Base-by-base conservation (phyloP, 805 yeast genomes). In the Kazachstania psychrophila region DNA sequence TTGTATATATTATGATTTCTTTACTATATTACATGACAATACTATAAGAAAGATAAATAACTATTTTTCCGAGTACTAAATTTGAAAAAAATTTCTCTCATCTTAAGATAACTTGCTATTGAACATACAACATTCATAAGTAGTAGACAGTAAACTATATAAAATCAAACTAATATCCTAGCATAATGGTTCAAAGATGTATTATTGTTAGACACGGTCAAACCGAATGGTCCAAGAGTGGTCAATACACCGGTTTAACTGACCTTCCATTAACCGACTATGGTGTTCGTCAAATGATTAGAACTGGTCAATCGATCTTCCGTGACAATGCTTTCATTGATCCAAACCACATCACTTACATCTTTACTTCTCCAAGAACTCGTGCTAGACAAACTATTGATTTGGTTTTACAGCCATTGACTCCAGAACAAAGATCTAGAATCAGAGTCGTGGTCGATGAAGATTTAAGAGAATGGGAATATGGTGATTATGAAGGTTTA, bases 221-320 rank as follows among this genome's bases (percentile, higher is more conserved):
- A 64, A 88, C 97, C 2, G 94, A 79, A 59, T 88, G 97, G 97
- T 88, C 96, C 31, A 78, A 82, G 52, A 72, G 87, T 2, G 97
- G 97, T 18, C 95, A 85, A 57, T 80, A 84, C 62, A 89, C 97
- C 4, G 85, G 96, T 2, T 46, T 67, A 29, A 89, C 97, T 1
- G 96, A 89, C 49, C 55, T 89, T 13, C 76, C 77, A 8, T 70
- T 89, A 52, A 85, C 96, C 1, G 69, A 66, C 2, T 79, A 74
- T 48, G 97, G 96, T 34, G 83, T 75, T 11, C 65, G 65, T 25
- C 92, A 86, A 54, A 84, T 86, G 75, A 60, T 63, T 31, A 72
- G 72, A 23, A 82, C 95, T 16, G 95, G 95, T 6, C 60, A 69
- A 43, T 69, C 73, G 14, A 62, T 87, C 45, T 78, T 88, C 49